Evolutionary conservation across 2,329 filamentous ascomycete species (phyloP).

Genomic region (Arthrocladium fulminans): DNA sequence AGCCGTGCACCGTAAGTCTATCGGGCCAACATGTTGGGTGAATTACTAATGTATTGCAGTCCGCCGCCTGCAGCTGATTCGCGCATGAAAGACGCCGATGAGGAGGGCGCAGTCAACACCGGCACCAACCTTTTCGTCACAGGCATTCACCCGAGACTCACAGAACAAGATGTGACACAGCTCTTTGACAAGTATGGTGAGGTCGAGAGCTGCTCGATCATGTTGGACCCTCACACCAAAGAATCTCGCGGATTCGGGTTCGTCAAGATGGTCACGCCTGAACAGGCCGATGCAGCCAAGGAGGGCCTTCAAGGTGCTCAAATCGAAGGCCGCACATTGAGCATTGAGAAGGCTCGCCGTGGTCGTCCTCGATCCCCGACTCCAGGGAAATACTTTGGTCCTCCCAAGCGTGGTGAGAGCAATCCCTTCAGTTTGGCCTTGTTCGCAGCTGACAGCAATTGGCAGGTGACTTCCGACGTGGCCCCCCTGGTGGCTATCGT

Average conservation of each 20-base stretch:
- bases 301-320: slow-evolving; percentile 91
- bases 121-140: slow-evolving; percentile 99
- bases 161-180: slow-evolving; percentile 81
- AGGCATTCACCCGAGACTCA: slow-evolving; percentile 87
- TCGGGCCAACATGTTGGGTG: background rate
- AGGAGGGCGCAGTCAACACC: slow-evolving; percentile 72
- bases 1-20: slow-evolving; percentile 46
- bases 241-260: slow-evolving; percentile 98
- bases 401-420: slow-evolving; percentile 84
- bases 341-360: slow-evolving; percentile 97
- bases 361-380: slow-evolving; percentile 91
- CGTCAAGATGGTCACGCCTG: slow-evolving; percentile 94
- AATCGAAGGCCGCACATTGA: slow-evolving; percentile 89
- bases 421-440: background rate
- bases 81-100: slow-evolving; percentile 37
- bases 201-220: slow-evolving; percentile 98
- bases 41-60: slow-evolving; percentile 26
- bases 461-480: slow-evolving; percentile 36
- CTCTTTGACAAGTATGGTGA: slow-evolving; percentile 98
- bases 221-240: slow-evolving; percentile 96
- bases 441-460: slow-evolving; percentile 18
- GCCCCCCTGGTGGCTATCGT: too few relatives aligned
- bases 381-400: slow-evolving; percentile 97
- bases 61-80: slow-evolving; percentile 36
- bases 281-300: slow-evolving; percentile 93